A percentile compares a stretch with the other conserved stretches of the same genome.
Evolutionary conservation across 2,329 filamentous ascomycete species (phyloP).

Genomic region (Colletotrichum sp.): DNA sequence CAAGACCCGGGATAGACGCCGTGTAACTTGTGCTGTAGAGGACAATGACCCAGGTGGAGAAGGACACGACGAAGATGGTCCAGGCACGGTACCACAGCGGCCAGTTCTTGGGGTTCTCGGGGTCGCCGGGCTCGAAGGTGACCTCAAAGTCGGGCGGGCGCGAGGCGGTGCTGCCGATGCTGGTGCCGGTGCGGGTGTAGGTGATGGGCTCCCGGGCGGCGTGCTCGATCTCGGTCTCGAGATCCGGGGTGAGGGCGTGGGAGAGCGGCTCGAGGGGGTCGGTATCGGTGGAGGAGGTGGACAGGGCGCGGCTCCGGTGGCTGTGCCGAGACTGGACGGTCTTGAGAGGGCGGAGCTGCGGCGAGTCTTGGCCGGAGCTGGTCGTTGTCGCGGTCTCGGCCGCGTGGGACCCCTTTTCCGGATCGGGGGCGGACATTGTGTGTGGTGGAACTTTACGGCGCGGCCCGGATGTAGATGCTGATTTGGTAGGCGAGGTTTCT

Average conservation of each 20-base stretch:
- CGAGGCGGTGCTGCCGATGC: constrained; percentile 43
- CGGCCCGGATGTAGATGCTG: neutral
- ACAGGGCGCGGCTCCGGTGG: constrained; percentile 1
- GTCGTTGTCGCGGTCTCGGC: constrained; percentile 2
- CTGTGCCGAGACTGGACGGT: constrained; percentile 6
- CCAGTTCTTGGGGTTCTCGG: constrained; percentile 73
- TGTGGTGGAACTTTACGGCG: neutral
- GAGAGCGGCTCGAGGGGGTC: constrained; percentile 36
- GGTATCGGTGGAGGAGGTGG: constrained; percentile 15
- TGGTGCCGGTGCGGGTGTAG: constrained; percentile 42
- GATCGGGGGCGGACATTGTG: constrained; percentile 11
- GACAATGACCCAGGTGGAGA: constrained; percentile 58
- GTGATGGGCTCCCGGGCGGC: constrained; percentile 44
- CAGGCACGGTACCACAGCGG: constrained; percentile 52
- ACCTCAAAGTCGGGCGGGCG: constrained; percentile 71
- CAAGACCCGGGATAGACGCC: constrained; percentile 71
- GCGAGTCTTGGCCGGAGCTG: constrained; percentile 13
- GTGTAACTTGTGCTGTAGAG: constrained; percentile 83
- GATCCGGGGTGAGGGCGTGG: constrained; percentile 39
- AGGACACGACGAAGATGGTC: constrained; percentile 49
- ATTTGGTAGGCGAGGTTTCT: neutral
- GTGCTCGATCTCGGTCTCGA: constrained; percentile 44
- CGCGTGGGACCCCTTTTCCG: constrained; percentile 13
- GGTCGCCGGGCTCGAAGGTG: constrained; percentile 69
- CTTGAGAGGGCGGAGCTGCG: constrained; percentile 3